Evolutionary conservation across 2,329 filamentous ascomycete genomes (phyloP).

Genomic region (Venturia nashicola): DNA sequence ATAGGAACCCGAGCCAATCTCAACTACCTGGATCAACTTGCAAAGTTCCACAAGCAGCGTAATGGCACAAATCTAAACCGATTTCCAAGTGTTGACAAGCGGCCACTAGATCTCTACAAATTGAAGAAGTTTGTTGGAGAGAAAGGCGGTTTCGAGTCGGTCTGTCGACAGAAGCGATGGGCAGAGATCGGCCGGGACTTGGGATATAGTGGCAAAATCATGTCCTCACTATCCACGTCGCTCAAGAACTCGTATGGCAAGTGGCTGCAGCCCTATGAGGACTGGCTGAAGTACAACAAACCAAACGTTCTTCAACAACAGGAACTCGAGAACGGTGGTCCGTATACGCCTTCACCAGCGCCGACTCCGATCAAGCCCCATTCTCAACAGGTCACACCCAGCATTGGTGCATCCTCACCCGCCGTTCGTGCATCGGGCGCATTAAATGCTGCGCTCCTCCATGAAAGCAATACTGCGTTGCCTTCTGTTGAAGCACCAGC

Average conservation of each 20-base stretch:
- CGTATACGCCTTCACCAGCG: constrained; percentile 67
- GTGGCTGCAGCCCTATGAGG: constrained; percentile 94
- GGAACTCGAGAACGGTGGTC: constrained; percentile 84
- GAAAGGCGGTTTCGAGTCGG: constrained; percentile 86
- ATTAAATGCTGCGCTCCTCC: constrained; percentile 42
- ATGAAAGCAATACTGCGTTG: constrained; percentile 15
- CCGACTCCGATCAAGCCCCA: constrained; percentile 53
- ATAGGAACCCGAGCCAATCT: constrained; percentile 86
- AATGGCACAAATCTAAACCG: constrained; percentile 85
- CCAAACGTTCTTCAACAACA: constrained; percentile 94
- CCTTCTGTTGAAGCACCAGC: constrained; percentile 4
- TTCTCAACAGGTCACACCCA: constrained; percentile 33
- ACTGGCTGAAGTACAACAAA: constrained; percentile 81
- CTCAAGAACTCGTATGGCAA: constrained; percentile 96
- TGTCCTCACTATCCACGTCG: constrained; percentile 95
- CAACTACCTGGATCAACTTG: constrained; percentile 87
- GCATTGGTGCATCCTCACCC: constrained; percentile 52
- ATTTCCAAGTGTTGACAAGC: constrained; percentile 94
- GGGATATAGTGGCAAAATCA: constrained; percentile 98
- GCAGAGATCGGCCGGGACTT: constrained; percentile 94
- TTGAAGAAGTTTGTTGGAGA: constrained; percentile 94
- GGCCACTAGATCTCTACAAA: constrained; percentile 87
- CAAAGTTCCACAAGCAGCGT: constrained; percentile 89
- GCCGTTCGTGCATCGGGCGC: constrained; percentile 45
- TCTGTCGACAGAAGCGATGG: constrained; percentile 98